phyloP scores from a whole-genome alignment of 1,139 yeast species.

The Debaryomyces udenii region DNA sequence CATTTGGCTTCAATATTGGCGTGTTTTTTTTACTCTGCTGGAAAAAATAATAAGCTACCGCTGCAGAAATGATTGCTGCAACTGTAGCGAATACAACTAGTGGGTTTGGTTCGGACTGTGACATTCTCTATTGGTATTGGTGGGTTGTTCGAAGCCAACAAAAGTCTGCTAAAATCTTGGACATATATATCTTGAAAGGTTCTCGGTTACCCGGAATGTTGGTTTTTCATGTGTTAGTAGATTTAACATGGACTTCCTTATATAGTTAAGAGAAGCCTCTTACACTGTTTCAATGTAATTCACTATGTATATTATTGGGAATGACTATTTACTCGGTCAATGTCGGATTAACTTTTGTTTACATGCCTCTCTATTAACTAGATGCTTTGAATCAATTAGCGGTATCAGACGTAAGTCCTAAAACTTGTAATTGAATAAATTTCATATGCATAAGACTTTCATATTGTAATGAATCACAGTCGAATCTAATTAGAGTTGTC shows the following conservation, averaged over 20 bases:
- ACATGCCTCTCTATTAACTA: too few species aligned
- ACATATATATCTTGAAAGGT: neutral
- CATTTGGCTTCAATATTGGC: slow-evolving; percentile 64
- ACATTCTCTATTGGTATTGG: slow-evolving; percentile 9
- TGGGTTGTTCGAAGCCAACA: neutral
- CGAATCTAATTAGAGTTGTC: too few species aligned
- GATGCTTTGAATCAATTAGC: too few species aligned
- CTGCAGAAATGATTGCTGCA: slow-evolving; percentile 43
- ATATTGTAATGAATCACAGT: too few species aligned
- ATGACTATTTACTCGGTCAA: too few species aligned
- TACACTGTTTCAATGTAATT: neutral
- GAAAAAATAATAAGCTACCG: slow-evolving; percentile 41
- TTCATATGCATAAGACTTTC: too few species aligned
- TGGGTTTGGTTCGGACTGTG: slow-evolving; percentile 38
- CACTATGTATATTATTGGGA: too few species aligned
- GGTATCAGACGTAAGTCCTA: too few species aligned
- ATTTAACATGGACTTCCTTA: neutral
- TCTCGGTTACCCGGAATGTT: slow-evolving; percentile 10
- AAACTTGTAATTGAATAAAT: too few species aligned
- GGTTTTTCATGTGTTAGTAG: slow-evolving; percentile 1
- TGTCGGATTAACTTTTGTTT: too few species aligned
- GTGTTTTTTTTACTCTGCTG: slow-evolving; percentile 43
- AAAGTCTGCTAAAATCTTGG: neutral
- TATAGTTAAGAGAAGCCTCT: neutral
- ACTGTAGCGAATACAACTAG: slow-evolving; percentile 42